A percentile compares a stretch with the other conserved stretches of the same genome.
phyloP scores from a whole-genome alignment of 257 asterid genomes.

The Agastache rugosa region DNA sequence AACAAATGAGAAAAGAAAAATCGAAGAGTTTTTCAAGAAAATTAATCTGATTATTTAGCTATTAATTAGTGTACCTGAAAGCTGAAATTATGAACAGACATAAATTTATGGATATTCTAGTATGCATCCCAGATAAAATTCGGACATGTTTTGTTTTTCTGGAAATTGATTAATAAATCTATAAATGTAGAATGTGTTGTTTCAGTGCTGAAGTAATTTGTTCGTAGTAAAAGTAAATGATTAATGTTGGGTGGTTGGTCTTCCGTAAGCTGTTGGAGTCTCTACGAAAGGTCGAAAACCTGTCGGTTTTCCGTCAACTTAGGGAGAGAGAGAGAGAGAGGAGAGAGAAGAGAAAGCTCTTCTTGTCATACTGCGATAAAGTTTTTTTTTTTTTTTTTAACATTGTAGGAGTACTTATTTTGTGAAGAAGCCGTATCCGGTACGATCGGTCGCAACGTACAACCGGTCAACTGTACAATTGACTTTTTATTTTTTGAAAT shows the following conservation, averaged over 20 bases:
- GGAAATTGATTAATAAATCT: not conserved
- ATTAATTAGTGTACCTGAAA: slow-evolving; percentile 39
- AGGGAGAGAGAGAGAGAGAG: slow-evolving; percentile 37
- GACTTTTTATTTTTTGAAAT: too few species aligned
- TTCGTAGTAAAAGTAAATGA: slow-evolving; percentile 19
- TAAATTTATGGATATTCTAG: slow-evolving; percentile 33
- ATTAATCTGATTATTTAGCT: not conserved
- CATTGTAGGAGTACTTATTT: too few species aligned
- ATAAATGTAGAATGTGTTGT: slow-evolving; percentile 10
- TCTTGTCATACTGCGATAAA: not conserved
- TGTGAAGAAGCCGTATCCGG: too few species aligned
- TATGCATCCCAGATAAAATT: slow-evolving; percentile 15
- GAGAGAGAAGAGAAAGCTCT: not conserved
- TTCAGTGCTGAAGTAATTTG: slow-evolving; percentile 23
- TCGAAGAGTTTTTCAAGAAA: slow-evolving; percentile 11
- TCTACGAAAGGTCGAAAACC: slow-evolving; percentile 47
- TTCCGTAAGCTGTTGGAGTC: slow-evolving; percentile 51
- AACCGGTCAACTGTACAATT: too few species aligned
- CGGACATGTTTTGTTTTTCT: not conserved
- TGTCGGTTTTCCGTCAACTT: slow-evolving; percentile 49
- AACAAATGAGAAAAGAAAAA: not conserved
- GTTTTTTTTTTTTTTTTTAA: too few species aligned
- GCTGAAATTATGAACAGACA: slow-evolving; percentile 37
- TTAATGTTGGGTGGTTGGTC: slow-evolving; percentile 37
- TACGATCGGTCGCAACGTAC: too few species aligned